Evolutionary conservation across 2,329 filamentous ascomycete genomes (phyloP).

Genomic region (Aspergillus pseudotamarii): DNA sequence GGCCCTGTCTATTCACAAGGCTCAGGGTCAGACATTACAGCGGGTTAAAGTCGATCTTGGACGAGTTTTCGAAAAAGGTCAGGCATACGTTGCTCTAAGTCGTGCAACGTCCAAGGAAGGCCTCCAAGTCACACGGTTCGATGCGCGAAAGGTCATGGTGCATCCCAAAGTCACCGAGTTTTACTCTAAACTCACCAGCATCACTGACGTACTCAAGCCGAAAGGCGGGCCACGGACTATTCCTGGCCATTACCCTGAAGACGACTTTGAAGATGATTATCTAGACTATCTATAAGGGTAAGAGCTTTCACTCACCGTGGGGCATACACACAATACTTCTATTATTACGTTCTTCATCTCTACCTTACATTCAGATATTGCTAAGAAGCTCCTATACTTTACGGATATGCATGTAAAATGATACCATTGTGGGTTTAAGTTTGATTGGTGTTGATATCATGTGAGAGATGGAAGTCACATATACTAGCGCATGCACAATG

Average conservation of each 20-base stretch:
- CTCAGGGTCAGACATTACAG: slow-evolving; percentile 91
- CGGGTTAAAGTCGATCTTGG: slow-evolving; percentile 93
- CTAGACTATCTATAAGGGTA: slow-evolving; percentile 18
- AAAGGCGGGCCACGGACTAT: slow-evolving; percentile 35
- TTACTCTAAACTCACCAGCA: slow-evolving; percentile 78
- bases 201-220: slow-evolving; percentile 55
- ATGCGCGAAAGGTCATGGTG: slow-evolving; percentile 89
- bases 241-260: slow-evolving; percentile 25
- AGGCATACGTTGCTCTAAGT: slow-evolving; percentile 95
- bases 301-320: neutral
- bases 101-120: slow-evolving; percentile 86
- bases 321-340: neutral
- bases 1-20: slow-evolving; percentile 97
- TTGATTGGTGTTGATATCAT: neutral
- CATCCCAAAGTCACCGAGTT: slow-evolving; percentile 84
- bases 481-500: neutral
- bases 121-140: slow-evolving; percentile 84
- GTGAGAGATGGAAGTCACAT: neutral
- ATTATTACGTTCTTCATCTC: neutral
- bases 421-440: slow-evolving; percentile 2
- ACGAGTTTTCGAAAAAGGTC: slow-evolving; percentile 92
- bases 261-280: slow-evolving; percentile 54
- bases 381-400: neutral
- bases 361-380: neutral
- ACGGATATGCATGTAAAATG: neutral